These are phyloP conservation scores for Coemansia sp. DNA, from an alignment of 192 early-diverging fungal genomes.

Conservation along the genomic window DNA sequence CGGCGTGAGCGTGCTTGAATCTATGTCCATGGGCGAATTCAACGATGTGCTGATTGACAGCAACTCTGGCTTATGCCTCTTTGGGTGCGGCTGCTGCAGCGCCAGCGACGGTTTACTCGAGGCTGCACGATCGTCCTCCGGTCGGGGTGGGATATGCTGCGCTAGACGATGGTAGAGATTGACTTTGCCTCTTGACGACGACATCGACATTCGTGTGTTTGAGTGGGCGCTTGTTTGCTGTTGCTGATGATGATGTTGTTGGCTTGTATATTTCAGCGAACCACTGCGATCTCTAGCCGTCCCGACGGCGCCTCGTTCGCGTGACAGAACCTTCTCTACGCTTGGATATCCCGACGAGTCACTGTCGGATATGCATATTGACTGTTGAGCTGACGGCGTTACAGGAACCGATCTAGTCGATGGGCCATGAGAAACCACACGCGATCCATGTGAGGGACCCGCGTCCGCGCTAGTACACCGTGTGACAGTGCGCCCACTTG, in stretches of 20 bases:
- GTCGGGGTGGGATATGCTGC: constrained; percentile 32
- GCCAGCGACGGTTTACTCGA: not conserved
- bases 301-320: not conserved
- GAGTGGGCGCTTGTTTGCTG: not conserved
- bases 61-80: constrained; percentile 16
- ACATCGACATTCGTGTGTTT: not conserved
- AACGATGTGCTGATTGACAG: constrained; percentile 3
- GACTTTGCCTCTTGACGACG: constrained; percentile 14
- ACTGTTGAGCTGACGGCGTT: constrained; percentile 21
- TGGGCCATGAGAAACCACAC: constrained; percentile 18
- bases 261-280: not conserved
- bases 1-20: constrained; percentile 9
- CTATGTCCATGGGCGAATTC: not conserved
- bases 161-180: constrained; percentile 43
- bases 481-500: not conserved
- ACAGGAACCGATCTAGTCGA: constrained; percentile 34
- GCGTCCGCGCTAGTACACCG: constrained; percentile 16
- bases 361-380: constrained; percentile 23
- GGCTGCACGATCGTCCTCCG: constrained; percentile 3
- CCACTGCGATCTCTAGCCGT: not conserved
- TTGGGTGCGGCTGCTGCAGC: constrained; percentile 7
- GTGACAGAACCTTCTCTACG: not conserved
- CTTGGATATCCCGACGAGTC: constrained; percentile 15
- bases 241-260: constrained; percentile 13
- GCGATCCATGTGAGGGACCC: constrained; percentile 3